Percentiles rank a stretch among this genome's conserved stretches.
phyloP scores from a whole-genome alignment of 352 stramenopile species.

The Phytophthora colocasiae region DNA sequence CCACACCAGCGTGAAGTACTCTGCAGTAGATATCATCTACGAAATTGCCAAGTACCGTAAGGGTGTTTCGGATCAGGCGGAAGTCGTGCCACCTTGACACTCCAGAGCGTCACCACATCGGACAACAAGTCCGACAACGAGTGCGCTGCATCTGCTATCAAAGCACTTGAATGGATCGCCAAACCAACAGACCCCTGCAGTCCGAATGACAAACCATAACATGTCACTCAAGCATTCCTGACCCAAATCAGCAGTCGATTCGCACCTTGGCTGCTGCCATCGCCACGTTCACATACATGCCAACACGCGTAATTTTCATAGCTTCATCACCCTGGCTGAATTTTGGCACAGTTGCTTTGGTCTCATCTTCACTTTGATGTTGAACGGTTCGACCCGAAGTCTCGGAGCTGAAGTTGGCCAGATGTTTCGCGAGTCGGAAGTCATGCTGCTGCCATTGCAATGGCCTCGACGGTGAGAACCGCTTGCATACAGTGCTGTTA shows the following conservation, averaged over 20 bases:
- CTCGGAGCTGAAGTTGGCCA: conserved; percentile 31
- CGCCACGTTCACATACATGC: conserved; percentile 94
- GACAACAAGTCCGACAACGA: conserved; percentile 96
- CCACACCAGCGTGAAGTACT: too few species aligned
- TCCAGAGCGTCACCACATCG: conserved; percentile 97
- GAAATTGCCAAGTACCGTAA: conserved; percentile 54
- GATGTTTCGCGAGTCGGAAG: conserved; percentile 22
- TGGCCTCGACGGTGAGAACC: conserved; percentile 2
- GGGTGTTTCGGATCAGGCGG: conserved; percentile 95
- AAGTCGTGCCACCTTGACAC: conserved; percentile 90
- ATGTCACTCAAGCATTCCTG: conserved; percentile 11
- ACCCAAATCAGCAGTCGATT: not conserved
- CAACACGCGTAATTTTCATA: conserved; percentile 92
- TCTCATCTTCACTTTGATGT: conserved; percentile 7
- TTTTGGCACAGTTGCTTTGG: conserved; percentile 1
- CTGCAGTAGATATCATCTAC: not conserved
- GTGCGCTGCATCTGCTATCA: conserved; percentile 97
- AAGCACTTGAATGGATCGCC: conserved; percentile 87
- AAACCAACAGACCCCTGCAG: conserved; percentile 74
- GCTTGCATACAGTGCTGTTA: not conserved
- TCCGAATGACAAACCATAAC: not conserved
- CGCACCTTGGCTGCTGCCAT: conserved; percentile 90
- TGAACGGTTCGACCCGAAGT: conserved; percentile 4
- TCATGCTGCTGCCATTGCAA: conserved; percentile 26
- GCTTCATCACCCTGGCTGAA: conserved; percentile 59